A percentile compares a stretch with the other conserved stretches of the same genome.
Conservation (phyloP, 1,139 yeast genomes). For the Yamadazyma taylorii region DNA sequence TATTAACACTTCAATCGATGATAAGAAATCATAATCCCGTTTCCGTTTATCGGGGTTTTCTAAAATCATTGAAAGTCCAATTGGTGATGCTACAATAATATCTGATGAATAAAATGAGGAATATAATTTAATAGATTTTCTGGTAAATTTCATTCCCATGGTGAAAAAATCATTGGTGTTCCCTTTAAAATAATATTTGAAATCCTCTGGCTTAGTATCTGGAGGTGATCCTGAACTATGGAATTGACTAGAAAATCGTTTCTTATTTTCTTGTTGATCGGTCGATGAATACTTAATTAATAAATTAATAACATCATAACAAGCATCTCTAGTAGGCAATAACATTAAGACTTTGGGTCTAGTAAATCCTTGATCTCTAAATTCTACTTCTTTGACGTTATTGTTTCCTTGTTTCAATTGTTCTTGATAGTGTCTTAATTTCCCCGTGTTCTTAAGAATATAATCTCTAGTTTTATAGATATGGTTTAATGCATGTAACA, state of each 20-base stretch:
- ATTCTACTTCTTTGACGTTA: conserved; percentile 54
- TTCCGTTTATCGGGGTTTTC: conserved; percentile 63
- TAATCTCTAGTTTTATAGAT: conserved; percentile 82
- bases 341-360: conserved; percentile 84
- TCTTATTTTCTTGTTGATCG: conserved; percentile 77
- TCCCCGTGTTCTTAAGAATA: conserved; percentile 70
- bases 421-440: conserved; percentile 47
- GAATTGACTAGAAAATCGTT: conserved; percentile 73
- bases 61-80: conserved; percentile 81
- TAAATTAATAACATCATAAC: conserved; percentile 66
- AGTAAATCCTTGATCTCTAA: conserved; percentile 92
- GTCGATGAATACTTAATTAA: conserved; percentile 64
- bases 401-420: conserved; percentile 40
- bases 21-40: conserved; percentile 68
- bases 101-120: conserved; percentile 86
- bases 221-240: conserved; percentile 54
- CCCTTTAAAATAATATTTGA: conserved; percentile 77
- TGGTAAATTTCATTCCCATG: conserved; percentile 82
- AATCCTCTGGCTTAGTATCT: conserved; percentile 76
- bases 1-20: conserved; percentile 80
- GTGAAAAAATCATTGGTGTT: conserved; percentile 92
- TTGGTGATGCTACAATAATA: conserved; percentile 85
- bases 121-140: conserved; percentile 81
- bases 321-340: conserved; percentile 81
- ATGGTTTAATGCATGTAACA: conserved; percentile 78